Evolutionary conservation across 2,329 filamentous ascomycete genomes (phyloP).

Genomic region (Colletotrichum brevisporum): DNA sequence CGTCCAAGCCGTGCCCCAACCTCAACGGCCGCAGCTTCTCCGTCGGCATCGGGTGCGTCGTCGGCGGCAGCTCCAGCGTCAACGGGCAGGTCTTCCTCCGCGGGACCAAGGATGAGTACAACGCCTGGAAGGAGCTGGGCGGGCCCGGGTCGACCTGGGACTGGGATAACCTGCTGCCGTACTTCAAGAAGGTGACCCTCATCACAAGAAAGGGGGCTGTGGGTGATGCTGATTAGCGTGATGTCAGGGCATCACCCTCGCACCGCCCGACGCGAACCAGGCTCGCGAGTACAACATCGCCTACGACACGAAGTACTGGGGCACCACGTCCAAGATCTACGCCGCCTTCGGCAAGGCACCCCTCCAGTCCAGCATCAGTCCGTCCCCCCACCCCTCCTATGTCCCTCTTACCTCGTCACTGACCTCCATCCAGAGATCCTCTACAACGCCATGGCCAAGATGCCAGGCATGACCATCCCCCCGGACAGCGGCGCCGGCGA

Average conservation of each 20-base stretch:
- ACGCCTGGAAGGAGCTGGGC: conserved; percentile 60
- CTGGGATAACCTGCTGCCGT: conserved; percentile 55
- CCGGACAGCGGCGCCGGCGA: conserved; percentile 45
- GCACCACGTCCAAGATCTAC: conserved; percentile 40
- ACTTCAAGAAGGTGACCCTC: conserved; percentile 57
- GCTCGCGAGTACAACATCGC: conserved; percentile 42
- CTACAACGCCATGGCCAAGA: conserved; percentile 46
- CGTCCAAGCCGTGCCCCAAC: conserved; percentile 47
- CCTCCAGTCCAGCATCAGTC: conserved; percentile 40
- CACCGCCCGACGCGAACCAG: conserved; percentile 38
- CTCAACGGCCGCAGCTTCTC: conserved; percentile 45
- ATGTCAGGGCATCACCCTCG: conserved; percentile 41
- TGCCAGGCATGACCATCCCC: conserved; percentile 46
- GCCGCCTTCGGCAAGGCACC: conserved; percentile 39
- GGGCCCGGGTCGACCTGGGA: conserved; percentile 61
- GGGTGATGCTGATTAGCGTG: background rate
- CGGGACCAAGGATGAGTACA: conserved; percentile 55
- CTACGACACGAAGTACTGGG: conserved; percentile 43
- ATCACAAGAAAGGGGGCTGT: accelerated
- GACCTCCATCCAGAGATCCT: conserved; percentile 31
- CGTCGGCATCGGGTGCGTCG: conserved; percentile 50
- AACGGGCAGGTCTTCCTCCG: conserved; percentile 56
- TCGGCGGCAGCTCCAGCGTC: conserved; percentile 56
- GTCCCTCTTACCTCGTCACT: background rate
- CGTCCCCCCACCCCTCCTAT: background rate